A percentile compares a stretch with the other conserved stretches of the same genome.
These are phyloP conservation scores for Heliamphora exappendiculata DNA, from an alignment of 148 eudicot genomes.

Conservation along the genomic window DNA sequence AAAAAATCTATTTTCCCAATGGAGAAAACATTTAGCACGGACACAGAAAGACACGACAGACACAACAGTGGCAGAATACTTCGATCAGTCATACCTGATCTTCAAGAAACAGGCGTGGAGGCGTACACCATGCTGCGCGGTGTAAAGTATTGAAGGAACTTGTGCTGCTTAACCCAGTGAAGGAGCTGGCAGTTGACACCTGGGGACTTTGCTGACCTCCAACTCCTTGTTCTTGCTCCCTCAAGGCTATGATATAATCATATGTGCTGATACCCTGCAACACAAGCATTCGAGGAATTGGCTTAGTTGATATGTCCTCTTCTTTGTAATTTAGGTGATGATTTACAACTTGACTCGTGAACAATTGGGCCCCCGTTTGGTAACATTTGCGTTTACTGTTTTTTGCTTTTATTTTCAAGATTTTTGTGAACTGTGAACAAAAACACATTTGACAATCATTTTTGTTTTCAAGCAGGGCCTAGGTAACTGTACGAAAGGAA, in stretches of 20 bases:
- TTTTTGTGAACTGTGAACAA: too few relatives aligned
- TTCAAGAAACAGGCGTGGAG: constrained; percentile 87
- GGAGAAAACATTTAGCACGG: neutral
- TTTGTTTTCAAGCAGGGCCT: too few relatives aligned
- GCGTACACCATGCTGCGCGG: constrained; percentile 94
- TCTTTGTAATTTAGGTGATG: neutral
- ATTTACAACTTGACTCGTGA: neutral
- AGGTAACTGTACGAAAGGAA: too few relatives aligned
- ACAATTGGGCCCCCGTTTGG: too few relatives aligned
- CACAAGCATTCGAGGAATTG: neutral
- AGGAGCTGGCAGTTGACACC: constrained; percentile 89
- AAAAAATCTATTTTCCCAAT: neutral
- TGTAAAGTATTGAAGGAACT: constrained; percentile 86
- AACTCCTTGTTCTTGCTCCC: constrained; percentile 87
- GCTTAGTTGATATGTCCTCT: neutral
- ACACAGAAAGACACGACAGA: neutral
- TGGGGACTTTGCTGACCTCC: constrained; percentile 98
- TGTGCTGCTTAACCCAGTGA: constrained; percentile 94
- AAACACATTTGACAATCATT: too few relatives aligned
- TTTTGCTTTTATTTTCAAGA: too few relatives aligned
- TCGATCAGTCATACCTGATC: constrained; percentile 54
- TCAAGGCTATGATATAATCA: constrained; percentile 92
- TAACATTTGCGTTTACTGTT: too few relatives aligned
- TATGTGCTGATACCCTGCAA: constrained; percentile 91
- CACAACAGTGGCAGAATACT: neutral